phyloP scores from a whole-genome alignment of 164 flowering plant species.

The Stephania japonica region DNA sequence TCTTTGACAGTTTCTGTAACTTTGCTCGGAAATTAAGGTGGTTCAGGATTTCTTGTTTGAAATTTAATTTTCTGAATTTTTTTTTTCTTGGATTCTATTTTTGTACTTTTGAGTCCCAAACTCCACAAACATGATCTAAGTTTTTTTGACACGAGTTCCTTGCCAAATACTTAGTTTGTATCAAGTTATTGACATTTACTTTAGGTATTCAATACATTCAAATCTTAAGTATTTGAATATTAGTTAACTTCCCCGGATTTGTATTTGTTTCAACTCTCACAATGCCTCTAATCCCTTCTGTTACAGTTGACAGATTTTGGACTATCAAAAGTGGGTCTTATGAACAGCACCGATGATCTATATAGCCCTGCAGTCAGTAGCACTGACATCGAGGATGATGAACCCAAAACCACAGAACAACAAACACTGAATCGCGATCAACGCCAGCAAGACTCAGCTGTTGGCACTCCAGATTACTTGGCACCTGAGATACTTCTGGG shows the following conservation, averaged over 20 bases:
- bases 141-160: too few relatives aligned
- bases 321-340: conserved; percentile 96
- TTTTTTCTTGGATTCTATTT: too few relatives aligned
- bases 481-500: conserved; percentile 99
- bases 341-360: conserved; percentile 92
- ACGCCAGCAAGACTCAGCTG: conserved; percentile 69
- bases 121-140: too few relatives aligned
- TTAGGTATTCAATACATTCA: not conserved
- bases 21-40: too few relatives aligned
- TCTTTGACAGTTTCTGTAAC: too few relatives aligned
- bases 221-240: not conserved
- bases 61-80: too few relatives aligned
- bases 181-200: too few relatives aligned
- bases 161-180: too few relatives aligned
- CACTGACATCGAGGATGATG: conserved; percentile 48
- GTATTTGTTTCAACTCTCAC: conserved; percentile 23
- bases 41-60: too few relatives aligned
- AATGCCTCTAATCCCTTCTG: conserved; percentile 39
- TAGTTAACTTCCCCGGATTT: not conserved
- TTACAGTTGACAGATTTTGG: conserved; percentile 99
- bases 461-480: conserved; percentile 99
- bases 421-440: conserved; percentile 46
- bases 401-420: conserved; percentile 29
- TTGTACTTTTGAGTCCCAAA: too few relatives aligned
- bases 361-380: conserved; percentile 54